These are phyloP conservation scores for Cardiospermum halicacabum DNA, from an alignment of 345 rosid species.

Conservation along the genomic window DNA sequence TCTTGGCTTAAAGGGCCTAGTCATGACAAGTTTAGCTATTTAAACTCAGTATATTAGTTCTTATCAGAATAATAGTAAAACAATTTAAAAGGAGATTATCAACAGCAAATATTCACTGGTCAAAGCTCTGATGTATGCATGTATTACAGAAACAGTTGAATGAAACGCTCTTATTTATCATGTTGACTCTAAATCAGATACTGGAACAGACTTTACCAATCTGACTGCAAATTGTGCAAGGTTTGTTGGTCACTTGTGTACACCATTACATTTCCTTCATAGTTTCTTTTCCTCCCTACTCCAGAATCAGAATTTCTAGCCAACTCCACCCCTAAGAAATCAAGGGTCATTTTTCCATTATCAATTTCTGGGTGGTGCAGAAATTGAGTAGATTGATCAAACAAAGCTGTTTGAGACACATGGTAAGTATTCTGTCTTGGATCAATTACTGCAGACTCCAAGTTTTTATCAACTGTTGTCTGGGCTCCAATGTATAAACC, in stretches of 20 bases:
- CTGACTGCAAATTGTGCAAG: constrained; percentile 29
- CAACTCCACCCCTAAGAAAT: constrained; percentile 49
- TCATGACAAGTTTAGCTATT: no score
- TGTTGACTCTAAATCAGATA: neutral
- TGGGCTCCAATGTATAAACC: constrained; percentile 11
- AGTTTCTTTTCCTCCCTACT: constrained; percentile 21
- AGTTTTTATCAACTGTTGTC: constrained; percentile 17
- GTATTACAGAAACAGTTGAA: neutral
- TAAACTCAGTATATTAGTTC: no score
- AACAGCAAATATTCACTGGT: no score
- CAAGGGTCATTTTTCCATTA: constrained; percentile 36
- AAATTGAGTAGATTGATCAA: constrained; percentile 17
- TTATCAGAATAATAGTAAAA: neutral
- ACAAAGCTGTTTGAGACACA: constrained; percentile 16
- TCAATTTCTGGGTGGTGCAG: constrained; percentile 18
- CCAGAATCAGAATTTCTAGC: constrained; percentile 22
- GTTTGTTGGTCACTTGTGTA: constrained; percentile 21
- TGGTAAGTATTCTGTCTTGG: constrained; percentile 1
- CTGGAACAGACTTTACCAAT: constrained; percentile 23
- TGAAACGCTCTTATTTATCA: constrained; percentile 1
- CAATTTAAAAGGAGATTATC: neutral
- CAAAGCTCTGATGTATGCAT: no score
- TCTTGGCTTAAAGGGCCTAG: no score
- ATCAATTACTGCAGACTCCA: constrained; percentile 15
- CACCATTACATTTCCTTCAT: constrained; percentile 18